Evolutionary conservation across 441 rosid species (phyloP), one percentile per base, ranked within the genome.

Genomic region (Gossypium schwendimanii): DNA sequence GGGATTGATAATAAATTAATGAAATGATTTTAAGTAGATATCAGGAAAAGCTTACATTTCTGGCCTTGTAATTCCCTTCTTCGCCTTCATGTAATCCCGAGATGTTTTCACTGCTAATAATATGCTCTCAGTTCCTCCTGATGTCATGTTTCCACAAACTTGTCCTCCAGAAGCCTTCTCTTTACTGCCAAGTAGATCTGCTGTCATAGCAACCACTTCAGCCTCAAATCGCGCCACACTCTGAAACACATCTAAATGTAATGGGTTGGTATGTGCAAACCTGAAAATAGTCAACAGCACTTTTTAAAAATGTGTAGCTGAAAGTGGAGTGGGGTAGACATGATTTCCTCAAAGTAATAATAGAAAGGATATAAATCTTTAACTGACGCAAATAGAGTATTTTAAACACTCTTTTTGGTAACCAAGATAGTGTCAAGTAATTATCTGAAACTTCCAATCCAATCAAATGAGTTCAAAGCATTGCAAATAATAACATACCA

Each of bases 81-180:
- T 93, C 78, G 75, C 72, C 82, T 82, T 93, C 98, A 95, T 93
- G 79, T 91, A 95, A 81, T 95, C 98, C 72, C 97, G 95, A 24
- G 97, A 90, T 55, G 99, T 81, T 84, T 95, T 95, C 74, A 95
- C 86, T 55, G 98, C 98, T 80, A 95, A 81, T 64, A 95, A 76
- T 67, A 95, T 93, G 81, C 98, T 93, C 68, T 95, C 98, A 59
- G 99, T 91, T 79, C 99, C 98, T 68, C 98, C 99, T 24, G 98
- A 91, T 3, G 99, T 93, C 99, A 95, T 95, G 86, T 93, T 95
- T 76, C 99, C 99, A 47, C 99, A 93, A 50, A 95, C 79, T 82
- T 90, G 90, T 76, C 91, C 97, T 72, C 90, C 97, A 36, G 93
- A 90, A 79, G 81, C 83, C 68, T 83, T 84, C 73, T 87, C 91